Evolutionary conservation across 2,329 filamentous ascomycete genomes (phyloP), one percentile per base, ranked within the genome.

Genomic region (Phialocephala sp.): DNA sequence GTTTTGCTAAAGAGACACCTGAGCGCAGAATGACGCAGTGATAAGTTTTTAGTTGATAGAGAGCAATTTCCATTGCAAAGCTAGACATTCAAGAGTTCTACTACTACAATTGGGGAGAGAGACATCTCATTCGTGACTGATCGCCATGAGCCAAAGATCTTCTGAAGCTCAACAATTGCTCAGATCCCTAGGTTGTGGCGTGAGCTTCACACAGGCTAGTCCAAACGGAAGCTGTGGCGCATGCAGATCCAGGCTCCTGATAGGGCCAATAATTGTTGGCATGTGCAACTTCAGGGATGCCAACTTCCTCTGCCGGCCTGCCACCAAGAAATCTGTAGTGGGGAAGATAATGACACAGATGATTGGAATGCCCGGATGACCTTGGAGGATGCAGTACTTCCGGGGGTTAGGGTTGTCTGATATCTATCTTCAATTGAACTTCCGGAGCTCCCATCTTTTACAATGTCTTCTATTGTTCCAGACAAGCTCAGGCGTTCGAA

Each of bases 141-240:
- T 50, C 12, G 22, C 15, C 50, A 15, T 4, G 3, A 11, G 6
- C n/a, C 22, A 24, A 11, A 32, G 22, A 27, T 18, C 24, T 27
- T 18, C 24, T 15, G 20, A 15, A 27, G 20, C 50, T 35, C 50
- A 54, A 54, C 50, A 54, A 54, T 50, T 22, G 20, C 20, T 50
- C n/a, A 50, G 4, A 11, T 32, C 8, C 14, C 22, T 2, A 32
- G 24, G 27, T 39, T 59, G 62, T 64, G 62, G 62, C 62, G 62
- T 64, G 62, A 64, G 62, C 62, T 64, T 52, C n/a, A 4, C 56
- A 8, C 27, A 35, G 18, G 43, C 62, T 64, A 59, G 45, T 64
- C 36, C 32, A 18, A 59, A 57, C 35, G 45, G 41, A 22, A 24
- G 20, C 22, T 64, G 62, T 64, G 62, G 62, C 62, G 56, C 56